These are phyloP conservation scores for Paecilomyces niveus DNA, from an alignment of 2,329 filamentous ascomycete species.

Conservation along the genomic window DNA sequence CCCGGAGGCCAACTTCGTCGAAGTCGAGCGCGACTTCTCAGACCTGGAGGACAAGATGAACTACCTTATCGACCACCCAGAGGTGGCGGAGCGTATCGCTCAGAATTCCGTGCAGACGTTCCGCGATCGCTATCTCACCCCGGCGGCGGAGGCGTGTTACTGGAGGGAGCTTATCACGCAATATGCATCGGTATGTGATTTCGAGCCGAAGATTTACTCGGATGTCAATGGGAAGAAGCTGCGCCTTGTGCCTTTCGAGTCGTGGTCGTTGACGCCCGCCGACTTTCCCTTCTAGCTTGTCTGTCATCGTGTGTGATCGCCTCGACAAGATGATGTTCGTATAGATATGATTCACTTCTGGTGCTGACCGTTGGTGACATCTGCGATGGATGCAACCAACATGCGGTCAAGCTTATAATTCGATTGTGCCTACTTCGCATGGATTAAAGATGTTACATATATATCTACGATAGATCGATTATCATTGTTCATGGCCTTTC, in stretches of 20 bases:
- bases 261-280: conserved; percentile 24
- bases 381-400: not conserved
- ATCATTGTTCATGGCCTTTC: not conserved
- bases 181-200: conserved; percentile 33
- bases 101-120: conserved; percentile 43
- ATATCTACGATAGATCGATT: not conserved
- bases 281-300: not conserved
- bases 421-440: not conserved
- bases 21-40: conserved; percentile 48
- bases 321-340: not conserved
- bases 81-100: conserved; percentile 44
- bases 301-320: not conserved
- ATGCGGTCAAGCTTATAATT: not conserved
- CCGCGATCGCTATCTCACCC: conserved; percentile 47
- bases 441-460: not conserved
- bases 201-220: conserved; percentile 31
- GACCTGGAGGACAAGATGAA: conserved; percentile 44
- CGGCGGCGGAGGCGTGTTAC: conserved; percentile 50
- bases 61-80: conserved; percentile 36
- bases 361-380: not conserved
- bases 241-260: conserved; percentile 35
- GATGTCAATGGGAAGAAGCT: conserved; percentile 19
- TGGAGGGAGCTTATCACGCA: conserved; percentile 43
- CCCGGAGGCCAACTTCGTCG: conserved; percentile 43
- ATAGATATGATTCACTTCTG: not conserved